Conservation (phyloP, 225 moss, liverwort and hornwort species). For the Bryum argenteum region DNA sequence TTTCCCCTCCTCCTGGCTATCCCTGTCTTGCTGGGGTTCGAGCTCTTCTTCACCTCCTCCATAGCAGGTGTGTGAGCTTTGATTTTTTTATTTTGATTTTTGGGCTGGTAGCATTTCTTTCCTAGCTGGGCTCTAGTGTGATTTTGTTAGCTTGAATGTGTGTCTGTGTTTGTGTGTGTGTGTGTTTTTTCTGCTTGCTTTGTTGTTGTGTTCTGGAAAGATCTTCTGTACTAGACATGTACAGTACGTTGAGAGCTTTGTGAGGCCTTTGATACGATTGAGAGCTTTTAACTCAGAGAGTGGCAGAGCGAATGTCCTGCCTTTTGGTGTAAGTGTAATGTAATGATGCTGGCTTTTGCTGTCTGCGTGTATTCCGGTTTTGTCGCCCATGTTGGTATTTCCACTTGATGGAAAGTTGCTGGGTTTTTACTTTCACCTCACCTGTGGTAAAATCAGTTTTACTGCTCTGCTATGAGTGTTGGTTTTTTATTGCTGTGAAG, state of each 20-base stretch:
- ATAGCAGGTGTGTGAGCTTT: neutral
- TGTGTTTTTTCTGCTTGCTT: constrained; percentile 1
- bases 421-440: constrained; percentile 7
- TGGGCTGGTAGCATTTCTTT: neutral
- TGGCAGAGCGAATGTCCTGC: too few relatives aligned
- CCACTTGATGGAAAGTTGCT: constrained; percentile 1
- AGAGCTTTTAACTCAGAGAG: neutral
- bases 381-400: constrained; percentile 4
- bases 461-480: constrained; percentile 3
- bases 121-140: neutral
- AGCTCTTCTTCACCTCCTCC: neutral
- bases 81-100: neutral
- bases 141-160: neutral
- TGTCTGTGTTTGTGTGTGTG: neutral
- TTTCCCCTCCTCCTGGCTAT: neutral
- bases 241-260: constrained; percentile 6
- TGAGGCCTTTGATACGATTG: neutral
- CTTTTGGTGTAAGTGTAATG: neutral
- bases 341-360: constrained; percentile 28
- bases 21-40: neutral
- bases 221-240: too few relatives aligned
- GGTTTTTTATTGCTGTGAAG: neutral
- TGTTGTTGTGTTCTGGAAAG: neutral
- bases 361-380: constrained; percentile 17
- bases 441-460: constrained; percentile 17